Evolutionary conservation across 495 filamentous ascomycete genomes (phyloP).

Genomic region (Tuber melanosporum): DNA sequence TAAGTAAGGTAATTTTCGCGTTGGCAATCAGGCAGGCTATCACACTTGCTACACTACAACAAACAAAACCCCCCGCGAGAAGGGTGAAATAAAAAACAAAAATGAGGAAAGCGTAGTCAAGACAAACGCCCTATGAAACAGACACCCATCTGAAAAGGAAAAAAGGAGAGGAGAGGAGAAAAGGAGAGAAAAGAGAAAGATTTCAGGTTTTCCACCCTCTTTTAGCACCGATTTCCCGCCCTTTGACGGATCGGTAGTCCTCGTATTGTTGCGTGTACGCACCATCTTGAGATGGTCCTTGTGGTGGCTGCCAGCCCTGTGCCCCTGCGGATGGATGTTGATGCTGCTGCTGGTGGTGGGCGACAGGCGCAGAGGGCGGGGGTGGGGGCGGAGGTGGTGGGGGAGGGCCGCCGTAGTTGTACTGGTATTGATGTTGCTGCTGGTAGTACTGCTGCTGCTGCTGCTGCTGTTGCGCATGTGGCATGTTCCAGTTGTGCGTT

Average conservation of each 20-base stretch:
- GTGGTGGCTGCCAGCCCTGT: neutral
- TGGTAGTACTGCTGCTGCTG: conserved; percentile 23
- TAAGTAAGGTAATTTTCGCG: neutral
- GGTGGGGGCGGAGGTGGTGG: neutral
- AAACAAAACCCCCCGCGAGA: neutral
- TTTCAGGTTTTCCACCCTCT: conserved; percentile 36
- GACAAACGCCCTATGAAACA: neutral
- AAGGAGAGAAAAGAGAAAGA: neutral
- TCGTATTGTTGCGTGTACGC: conserved; percentile 13
- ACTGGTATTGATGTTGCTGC: conserved; percentile 15
- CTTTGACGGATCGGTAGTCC: conserved; percentile 35
- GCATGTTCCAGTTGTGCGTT: conserved; percentile 15
- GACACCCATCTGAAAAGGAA: neutral
- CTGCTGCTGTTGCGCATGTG: conserved; percentile 18
- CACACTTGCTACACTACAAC: neutral
- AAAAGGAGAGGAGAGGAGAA: too few relatives aligned
- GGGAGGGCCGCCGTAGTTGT: neutral
- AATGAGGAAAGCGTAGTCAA: neutral
- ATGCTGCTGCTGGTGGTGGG: neutral
- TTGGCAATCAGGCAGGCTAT: neutral
- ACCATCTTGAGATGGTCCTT: neutral
- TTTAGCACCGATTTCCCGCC: conserved; percentile 35
- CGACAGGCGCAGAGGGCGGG: neutral
- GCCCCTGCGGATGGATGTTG: neutral
- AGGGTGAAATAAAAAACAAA: neutral